phyloP scores from a whole-genome alignment of 352 stramenopile species.

The Globisporangium okanoganense region DNA sequence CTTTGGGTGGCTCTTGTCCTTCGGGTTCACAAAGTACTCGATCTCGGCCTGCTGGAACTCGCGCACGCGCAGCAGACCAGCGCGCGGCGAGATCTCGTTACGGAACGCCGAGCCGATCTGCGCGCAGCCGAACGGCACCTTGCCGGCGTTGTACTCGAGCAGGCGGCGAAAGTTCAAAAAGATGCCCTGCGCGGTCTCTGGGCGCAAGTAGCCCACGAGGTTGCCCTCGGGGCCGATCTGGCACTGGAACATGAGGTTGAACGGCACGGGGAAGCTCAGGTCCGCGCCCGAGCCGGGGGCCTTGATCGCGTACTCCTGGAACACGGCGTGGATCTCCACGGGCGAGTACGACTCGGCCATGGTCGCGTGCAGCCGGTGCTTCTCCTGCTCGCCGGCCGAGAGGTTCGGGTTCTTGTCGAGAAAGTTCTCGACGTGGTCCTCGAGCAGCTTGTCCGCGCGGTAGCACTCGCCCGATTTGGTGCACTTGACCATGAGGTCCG shows the following conservation, averaged over 20 bases:
- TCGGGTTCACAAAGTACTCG: slow-evolving; percentile 98
- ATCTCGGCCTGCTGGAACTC: slow-evolving; percentile 99
- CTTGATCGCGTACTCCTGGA: slow-evolving; percentile 95
- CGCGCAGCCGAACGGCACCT: slow-evolving; percentile 81
- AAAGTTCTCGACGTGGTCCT: slow-evolving; percentile 98
- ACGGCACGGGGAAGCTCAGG: slow-evolving; percentile 96
- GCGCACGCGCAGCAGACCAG: slow-evolving; percentile 95
- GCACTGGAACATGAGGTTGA: slow-evolving; percentile 99
- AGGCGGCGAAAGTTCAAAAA: slow-evolving; percentile 99
- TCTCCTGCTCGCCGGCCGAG: slow-evolving; percentile 83
- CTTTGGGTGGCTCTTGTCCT: slow-evolving; percentile 98
- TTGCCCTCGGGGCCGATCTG: slow-evolving; percentile 98
- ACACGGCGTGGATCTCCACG: slow-evolving; percentile 94
- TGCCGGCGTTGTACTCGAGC: slow-evolving; percentile 97
- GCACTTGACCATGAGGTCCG: slow-evolving; percentile 99
- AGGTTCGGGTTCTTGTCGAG: slow-evolving; percentile 88
- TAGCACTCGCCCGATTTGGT: slow-evolving; percentile 97
- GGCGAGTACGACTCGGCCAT: slow-evolving; percentile 98
- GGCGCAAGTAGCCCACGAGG: slow-evolving; percentile 95
- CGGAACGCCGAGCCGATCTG: slow-evolving; percentile 89
- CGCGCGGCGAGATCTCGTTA: slow-evolving; percentile 97
- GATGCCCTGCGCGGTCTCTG: slow-evolving; percentile 98
- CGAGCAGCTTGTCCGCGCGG: slow-evolving; percentile 99
- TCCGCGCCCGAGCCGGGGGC: slow-evolving; percentile 87
- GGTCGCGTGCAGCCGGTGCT: slow-evolving; percentile 91